Conservation (phyloP, 129 eudicot species). For the Centella asiatica region DNA sequence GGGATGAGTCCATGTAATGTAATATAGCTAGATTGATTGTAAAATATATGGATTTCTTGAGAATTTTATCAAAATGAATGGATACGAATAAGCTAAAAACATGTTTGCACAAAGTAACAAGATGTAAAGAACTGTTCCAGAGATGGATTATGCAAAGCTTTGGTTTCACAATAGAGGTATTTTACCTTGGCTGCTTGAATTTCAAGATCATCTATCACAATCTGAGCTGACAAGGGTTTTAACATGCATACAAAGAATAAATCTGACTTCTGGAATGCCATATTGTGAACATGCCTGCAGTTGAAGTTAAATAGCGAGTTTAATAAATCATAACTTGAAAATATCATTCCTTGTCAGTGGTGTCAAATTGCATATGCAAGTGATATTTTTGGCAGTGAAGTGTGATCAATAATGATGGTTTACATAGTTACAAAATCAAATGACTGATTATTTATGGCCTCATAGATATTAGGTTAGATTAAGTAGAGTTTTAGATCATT, state of each 20-base stretch:
- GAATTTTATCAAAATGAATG: no score
- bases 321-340: not conserved
- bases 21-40: no score
- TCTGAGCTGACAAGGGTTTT: constrained; percentile 50
- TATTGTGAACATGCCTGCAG: constrained; percentile 73
- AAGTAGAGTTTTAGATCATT: not conserved
- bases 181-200: constrained; percentile 93
- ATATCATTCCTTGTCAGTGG: not conserved
- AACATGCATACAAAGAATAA: constrained; percentile 80
- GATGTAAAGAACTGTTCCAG: not conserved
- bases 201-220: constrained; percentile 67
- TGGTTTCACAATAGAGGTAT: not conserved
- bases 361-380: not conserved
- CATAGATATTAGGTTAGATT: not conserved
- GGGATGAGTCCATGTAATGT: no score
- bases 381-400: not conserved
- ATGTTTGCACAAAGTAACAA: no score
- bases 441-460: not conserved
- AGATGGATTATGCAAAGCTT: not conserved
- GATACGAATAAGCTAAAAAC: not conserved
- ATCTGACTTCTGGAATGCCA: constrained; percentile 85
- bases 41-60: no score
- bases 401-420: not conserved
- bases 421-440: not conserved
- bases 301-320: not conserved